These are phyloP conservation scores for Phyllosticta citriasiana DNA, from an alignment of 2,329 filamentous ascomycete species.

Conservation along the genomic window DNA sequence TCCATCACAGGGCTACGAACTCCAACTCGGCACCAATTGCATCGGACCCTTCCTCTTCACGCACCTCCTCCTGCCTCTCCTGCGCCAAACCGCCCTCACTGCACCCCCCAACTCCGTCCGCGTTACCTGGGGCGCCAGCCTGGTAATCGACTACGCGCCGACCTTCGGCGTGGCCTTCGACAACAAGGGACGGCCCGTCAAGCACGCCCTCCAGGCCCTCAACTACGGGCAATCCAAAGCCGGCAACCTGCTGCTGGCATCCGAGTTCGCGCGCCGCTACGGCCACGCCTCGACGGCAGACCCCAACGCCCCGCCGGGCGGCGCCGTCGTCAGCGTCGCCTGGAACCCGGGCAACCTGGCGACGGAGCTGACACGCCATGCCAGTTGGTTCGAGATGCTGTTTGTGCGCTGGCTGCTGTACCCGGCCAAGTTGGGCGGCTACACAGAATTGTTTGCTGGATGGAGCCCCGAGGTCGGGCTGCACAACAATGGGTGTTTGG, in stretches of 20 bases:
- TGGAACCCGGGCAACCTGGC: conserved; percentile 34
- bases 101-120: conserved; percentile 21
- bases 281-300: conserved; percentile 2
- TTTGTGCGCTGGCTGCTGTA: conserved; percentile 5
- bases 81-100: conserved; percentile 21
- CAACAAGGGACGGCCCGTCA: conserved; percentile 1
- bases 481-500: conserved; percentile 18
- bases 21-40: conserved; percentile 32
- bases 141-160: conserved; percentile 12
- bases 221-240: conserved; percentile 21
- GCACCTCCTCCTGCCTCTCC: conserved; percentile 26
- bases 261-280: conserved; percentile 15
- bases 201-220: neutral
- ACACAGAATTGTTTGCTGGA: conserved; percentile 9
- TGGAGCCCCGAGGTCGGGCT: conserved; percentile 13
- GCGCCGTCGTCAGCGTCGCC: conserved; percentile 15
- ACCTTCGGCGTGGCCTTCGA: conserved; percentile 11
- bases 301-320: neutral
- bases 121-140: conserved; percentile 25
- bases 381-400: neutral
- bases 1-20: conserved; percentile 17
- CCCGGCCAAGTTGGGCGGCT: conserved; percentile 8
- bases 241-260: conserved; percentile 20
- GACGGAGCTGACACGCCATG: conserved; percentile 27
- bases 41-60: conserved; percentile 33